Base-by-base conservation (phyloP, 805 yeast species). In the Kodamaea restingae region DNA sequence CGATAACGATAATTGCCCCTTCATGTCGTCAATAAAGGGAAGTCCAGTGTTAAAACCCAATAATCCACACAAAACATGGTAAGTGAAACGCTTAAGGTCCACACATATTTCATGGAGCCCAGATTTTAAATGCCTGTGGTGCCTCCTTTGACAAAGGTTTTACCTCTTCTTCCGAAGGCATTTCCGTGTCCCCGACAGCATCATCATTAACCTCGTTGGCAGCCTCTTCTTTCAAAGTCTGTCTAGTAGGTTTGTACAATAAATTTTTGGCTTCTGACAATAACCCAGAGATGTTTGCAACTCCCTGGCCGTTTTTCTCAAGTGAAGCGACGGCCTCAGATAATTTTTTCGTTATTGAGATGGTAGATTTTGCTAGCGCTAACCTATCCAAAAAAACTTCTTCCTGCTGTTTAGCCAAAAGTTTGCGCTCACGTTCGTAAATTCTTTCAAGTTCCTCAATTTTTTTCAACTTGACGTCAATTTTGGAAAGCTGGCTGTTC, bases 351-450 rank as follows among this genome's bases (percentile, higher is more conserved):
- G 78, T 61, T 4, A 82, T 66, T 2, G 65, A 51, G 14, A 71
- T 62, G 1, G 87, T 75, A 12, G 78, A 69, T 52, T 78, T 80
- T 31, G 82, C 71, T 47, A 84, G 69, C n/a, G 84, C 71, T 25
- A 85, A 55, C 41, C 88, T 65, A 48, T 84, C 88, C 35, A 81
- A 56, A 46, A 82, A 75, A 5, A 81, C 54, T 45, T 81, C 86
- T 48, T 80, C 84, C 50, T 82, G 85, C 51, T 79, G 81, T 43
- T 71, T 74, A 21, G 75, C 73, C 33, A 84, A 52, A 24, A 71
- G 63, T 46, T 77, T 80, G 48, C 78, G 76, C 52, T 84, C 88
- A 26, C 75, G 60, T 49, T 81, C 88, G 40, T 78, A 68, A 32
- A 81, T 77, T 53, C 72, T 76, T 56, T 84, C 93, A 34, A 84